Base-by-base conservation (phyloP, 2,329 filamentous ascomycete genomes). In the Didymella exigua region DNA sequence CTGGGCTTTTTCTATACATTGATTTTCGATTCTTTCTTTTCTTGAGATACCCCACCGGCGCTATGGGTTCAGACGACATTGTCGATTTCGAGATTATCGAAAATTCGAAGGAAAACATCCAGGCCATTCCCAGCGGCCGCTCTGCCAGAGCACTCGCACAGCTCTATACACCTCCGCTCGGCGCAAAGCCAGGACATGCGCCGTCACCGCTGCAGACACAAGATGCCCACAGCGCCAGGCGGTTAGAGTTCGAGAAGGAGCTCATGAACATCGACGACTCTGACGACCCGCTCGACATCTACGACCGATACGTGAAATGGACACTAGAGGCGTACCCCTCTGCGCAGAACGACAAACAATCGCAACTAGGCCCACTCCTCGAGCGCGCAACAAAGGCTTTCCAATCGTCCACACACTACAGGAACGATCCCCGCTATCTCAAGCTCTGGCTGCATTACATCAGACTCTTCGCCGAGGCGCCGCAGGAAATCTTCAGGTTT, bases 281-380 rank as follows among this genome's bases (percentile, higher is more conserved):
- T 0, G 95, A 99, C 72, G 95, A 99, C 69, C 95, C 95, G 1
- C 86, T 99, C 42, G 95, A 98, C 68, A 85, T 97, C 58, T 99
- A 91, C 78, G 93, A 98, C 74, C 88, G 95, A 73, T 99, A 99
- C 73, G 91, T 98, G 54, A 91, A 91, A 77, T 99, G 95, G 95
- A 96, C 93, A 1, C 80, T 98, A 24, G 91, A 97, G 75, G 89
- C 93, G 48, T 99, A 98, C 74, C 93, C 95, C 2, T 93, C 93
- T 0, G 90, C 93, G 21, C 93, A 97, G 78, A 91, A 93, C 49
- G 96, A 93, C 26, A 84, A 91, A 1, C 87, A 96, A 69, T 96
- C 93, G n/a, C 91, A 95, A 68, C 85, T 99, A 13, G 87, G 95
- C 56, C 88, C 88, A 2, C 81, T 98, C 5, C 87, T 99, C 5